phyloP scores from a whole-genome alignment of 192 early-diverging fungal species.

The Funneliformis mosseae region DNA sequence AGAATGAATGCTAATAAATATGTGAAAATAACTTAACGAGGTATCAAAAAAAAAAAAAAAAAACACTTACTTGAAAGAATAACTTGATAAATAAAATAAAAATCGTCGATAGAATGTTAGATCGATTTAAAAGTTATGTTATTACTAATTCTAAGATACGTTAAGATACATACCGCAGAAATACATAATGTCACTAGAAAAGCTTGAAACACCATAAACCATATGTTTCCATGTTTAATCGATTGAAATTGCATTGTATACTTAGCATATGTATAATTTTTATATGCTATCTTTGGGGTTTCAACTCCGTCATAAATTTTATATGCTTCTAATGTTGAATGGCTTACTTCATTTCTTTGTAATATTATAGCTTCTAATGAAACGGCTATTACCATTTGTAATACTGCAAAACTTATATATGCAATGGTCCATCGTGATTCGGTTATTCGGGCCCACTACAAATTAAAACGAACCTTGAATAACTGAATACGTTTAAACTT shows the following conservation, averaged over 20 bases:
- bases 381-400: constrained; percentile 11
- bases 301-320: neutral
- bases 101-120: neutral
- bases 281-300: neutral
- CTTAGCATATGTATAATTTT: constrained; percentile 8
- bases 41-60: neutral
- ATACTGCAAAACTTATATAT: constrained; percentile 14
- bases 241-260: constrained; percentile 6
- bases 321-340: neutral
- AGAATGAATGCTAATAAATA: neutral
- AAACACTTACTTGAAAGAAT: constrained; percentile 29
- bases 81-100: neutral
- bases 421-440: constrained; percentile 21
- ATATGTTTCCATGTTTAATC: constrained; percentile 20
- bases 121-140: neutral
- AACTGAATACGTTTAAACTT: neutral
- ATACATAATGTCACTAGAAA: constrained; percentile 13
- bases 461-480: neutral
- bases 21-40: neutral
- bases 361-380: constrained; percentile 10
- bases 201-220: constrained; percentile 32
- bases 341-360: neutral
- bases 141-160: neutral
- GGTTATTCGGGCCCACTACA: neutral
- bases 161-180: constrained; percentile 9